Conservation (phyloP, 148 eudicot genomes). For the Fagopyrum tataricum region DNA sequence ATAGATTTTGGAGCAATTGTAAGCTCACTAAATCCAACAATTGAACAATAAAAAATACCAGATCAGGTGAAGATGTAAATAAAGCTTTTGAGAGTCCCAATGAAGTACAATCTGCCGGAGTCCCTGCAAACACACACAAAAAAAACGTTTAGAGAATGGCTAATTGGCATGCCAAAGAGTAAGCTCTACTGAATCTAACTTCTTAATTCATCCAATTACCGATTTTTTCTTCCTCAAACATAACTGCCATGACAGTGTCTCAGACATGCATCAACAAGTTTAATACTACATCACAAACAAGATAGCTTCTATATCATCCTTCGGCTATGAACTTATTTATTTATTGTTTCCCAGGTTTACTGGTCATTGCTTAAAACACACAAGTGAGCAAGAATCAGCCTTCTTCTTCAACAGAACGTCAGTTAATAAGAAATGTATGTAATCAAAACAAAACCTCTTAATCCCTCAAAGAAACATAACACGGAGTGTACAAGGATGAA, state of each 20-base stretch:
- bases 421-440: neutral
- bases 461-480: neutral
- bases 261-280: neutral
- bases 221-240: neutral
- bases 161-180: neutral
- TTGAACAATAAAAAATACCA: constrained; percentile 37
- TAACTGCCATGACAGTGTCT: neutral
- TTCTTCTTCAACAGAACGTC: neutral
- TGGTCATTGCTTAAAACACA: neutral
- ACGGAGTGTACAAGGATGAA: neutral
- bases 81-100: constrained; percentile 68
- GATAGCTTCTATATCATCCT: neutral
- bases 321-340: neutral
- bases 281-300: neutral
- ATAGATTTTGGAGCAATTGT: neutral
- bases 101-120: constrained; percentile 94
- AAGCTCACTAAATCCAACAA: neutral
- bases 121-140: constrained; percentile 46
- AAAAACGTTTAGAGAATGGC: constrained; percentile 3
- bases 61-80: constrained; percentile 69
- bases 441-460: neutral
- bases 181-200: constrained; percentile 4
- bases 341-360: neutral
- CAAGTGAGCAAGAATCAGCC: neutral
- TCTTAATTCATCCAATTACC: neutral